Percentiles rank a stretch among this genome's conserved stretches.
These are phyloP conservation scores for Annona squamosa DNA, from an alignment of 164 flowering plant genomes.

Conservation along the genomic window DNA sequence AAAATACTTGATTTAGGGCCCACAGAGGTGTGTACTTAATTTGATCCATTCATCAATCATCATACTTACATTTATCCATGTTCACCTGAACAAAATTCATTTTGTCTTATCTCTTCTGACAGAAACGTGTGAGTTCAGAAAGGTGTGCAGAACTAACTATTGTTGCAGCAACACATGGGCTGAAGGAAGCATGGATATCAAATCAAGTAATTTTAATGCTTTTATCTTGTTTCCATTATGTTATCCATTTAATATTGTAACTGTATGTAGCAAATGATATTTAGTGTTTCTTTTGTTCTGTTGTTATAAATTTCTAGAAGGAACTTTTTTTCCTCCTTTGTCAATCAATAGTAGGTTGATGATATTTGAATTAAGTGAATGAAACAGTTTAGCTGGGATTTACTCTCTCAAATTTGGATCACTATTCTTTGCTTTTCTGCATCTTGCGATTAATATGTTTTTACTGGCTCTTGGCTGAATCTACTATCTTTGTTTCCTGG, in stretches of 20 bases:
- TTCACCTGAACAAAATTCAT: no score
- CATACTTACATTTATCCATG: no score
- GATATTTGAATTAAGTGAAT: background rate
- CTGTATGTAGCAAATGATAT: background rate
- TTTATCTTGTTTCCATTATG: background rate
- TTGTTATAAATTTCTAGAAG: background rate
- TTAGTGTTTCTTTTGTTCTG: no score
- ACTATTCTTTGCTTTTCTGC: background rate
- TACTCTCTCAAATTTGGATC: background rate
- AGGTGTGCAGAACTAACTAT: constrained; percentile 87
- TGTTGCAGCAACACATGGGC: constrained; percentile 77
- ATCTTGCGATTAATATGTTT: background rate
- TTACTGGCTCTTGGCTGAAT: background rate
- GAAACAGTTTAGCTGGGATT: background rate
- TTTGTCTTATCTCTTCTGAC: constrained; percentile 8
- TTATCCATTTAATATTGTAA: background rate
- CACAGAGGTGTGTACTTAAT: no score
- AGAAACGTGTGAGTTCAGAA: constrained; percentile 80
- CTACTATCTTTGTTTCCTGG: constrained; percentile 12
- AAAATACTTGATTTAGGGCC: no score
- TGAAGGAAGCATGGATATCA: constrained; percentile 97
- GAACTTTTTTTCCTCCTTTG: background rate
- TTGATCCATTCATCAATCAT: no score
- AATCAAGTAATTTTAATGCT: constrained; percentile 49
- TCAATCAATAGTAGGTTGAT: background rate